These are phyloP conservation scores for Pythium insidiosum DNA, from an alignment of 352 stramenopile genomes.

Conservation along the genomic window DNA sequence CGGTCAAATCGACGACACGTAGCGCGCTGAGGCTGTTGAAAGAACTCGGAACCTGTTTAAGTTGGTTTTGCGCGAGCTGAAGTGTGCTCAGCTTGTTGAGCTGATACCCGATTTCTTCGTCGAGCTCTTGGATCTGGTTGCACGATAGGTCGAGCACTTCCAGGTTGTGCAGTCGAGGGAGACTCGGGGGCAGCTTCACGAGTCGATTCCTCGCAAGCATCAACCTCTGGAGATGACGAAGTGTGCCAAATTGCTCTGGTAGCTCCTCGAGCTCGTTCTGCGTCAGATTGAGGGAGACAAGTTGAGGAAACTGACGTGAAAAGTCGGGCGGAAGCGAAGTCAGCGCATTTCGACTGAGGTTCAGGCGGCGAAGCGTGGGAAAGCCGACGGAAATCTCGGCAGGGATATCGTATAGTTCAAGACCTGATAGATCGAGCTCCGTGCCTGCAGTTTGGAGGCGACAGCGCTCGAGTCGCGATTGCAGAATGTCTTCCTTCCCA, in stretches of 20 bases:
- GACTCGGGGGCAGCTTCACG: conserved; percentile 15
- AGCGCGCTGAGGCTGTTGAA: conserved; percentile 21
- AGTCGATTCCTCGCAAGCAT: conserved; percentile 34
- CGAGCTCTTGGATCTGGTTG: conserved; percentile 31
- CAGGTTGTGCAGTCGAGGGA: conserved; percentile 22
- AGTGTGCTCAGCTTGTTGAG: conserved; percentile 31
- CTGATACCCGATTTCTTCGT: conserved; percentile 16
- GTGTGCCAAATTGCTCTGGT: conserved; percentile 19
- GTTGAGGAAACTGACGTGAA: conserved; percentile 21
- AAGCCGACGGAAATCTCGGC: conserved; percentile 23
- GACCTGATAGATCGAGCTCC: conserved; percentile 36
- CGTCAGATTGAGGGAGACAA: conserved; percentile 28
- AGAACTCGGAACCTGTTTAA: conserved; percentile 19
- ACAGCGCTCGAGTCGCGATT: conserved; percentile 15
- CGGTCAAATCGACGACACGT: conserved; percentile 33
- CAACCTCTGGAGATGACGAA: conserved; percentile 35
- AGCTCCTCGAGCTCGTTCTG: conserved; percentile 31
- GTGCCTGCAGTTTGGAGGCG: conserved; percentile 20
- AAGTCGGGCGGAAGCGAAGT: conserved; percentile 24
- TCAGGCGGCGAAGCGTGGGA: conserved; percentile 33
- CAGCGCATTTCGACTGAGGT: conserved; percentile 35
- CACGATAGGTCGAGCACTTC: conserved; percentile 32
- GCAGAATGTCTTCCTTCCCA: conserved; percentile 1
- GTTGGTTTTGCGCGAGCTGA: conserved; percentile 28
- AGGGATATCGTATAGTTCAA: conserved; percentile 27